These are phyloP conservation scores for Ambrosiella cleistominuta DNA, from an alignment of 2,329 filamentous ascomycete genomes.

Conservation along the genomic window DNA sequence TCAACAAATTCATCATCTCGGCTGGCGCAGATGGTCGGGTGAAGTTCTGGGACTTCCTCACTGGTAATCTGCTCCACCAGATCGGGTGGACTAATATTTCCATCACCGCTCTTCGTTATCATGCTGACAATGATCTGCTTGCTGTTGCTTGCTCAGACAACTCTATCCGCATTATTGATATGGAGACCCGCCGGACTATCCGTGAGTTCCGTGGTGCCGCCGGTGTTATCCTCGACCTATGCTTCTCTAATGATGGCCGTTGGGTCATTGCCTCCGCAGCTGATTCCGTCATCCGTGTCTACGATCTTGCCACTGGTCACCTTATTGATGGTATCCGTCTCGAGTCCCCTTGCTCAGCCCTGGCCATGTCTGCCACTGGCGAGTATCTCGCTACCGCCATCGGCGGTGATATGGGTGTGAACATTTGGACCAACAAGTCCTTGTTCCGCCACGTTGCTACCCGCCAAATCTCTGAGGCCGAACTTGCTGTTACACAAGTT, in stretches of 20 bases:
- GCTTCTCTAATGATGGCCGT: constrained; percentile 80
- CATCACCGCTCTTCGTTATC: constrained; percentile 63
- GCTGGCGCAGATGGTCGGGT: constrained; percentile 81
- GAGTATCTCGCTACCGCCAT: constrained; percentile 88
- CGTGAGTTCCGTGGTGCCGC: constrained; percentile 79
- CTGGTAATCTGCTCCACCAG: constrained; percentile 60
- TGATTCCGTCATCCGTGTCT: constrained; percentile 65
- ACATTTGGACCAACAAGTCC: constrained; percentile 87
- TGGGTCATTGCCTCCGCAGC: constrained; percentile 84
- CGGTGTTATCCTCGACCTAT: constrained; percentile 58
- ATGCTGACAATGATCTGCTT: constrained; percentile 65
- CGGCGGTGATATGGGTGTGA: constrained; percentile 68
- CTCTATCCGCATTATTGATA: constrained; percentile 74
- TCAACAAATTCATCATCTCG: constrained; percentile 73
- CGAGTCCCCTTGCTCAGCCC: constrained; percentile 58
- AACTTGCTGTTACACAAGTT: constrained; percentile 45
- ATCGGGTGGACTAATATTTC: constrained; percentile 54
- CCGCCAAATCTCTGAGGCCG: constrained; percentile 62
- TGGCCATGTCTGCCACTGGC: constrained; percentile 77
- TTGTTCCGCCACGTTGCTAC: constrained; percentile 82
- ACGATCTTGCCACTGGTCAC: constrained; percentile 91
- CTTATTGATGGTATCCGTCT: constrained; percentile 82
- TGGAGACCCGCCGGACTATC: constrained; percentile 77
- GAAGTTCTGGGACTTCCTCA: constrained; percentile 95
- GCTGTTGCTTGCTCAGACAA: constrained; percentile 80